These are phyloP conservation scores for Neurospora sp. DNA, from an alignment of 495 filamentous ascomycete genomes.

Conservation along the genomic window DNA sequence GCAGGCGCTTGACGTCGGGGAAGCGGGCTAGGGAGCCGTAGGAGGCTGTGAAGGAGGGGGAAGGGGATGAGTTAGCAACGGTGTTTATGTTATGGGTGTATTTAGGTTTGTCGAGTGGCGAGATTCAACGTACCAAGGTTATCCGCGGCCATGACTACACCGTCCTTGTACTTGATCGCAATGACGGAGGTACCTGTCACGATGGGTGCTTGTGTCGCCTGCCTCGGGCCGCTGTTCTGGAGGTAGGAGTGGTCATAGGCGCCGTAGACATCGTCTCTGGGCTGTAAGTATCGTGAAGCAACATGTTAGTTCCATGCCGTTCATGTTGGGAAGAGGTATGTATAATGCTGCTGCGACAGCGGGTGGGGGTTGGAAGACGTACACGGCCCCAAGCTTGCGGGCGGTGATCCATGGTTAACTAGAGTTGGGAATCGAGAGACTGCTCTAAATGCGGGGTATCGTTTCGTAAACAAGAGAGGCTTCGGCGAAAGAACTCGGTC, in stretches of 20 bases:
- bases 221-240: constrained; percentile 54
- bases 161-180: constrained; percentile 88
- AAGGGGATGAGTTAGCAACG: neutral
- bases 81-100: neutral
- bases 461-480: neutral
- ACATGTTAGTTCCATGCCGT: neutral
- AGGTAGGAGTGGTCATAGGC: constrained; percentile 82
- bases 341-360: neutral
- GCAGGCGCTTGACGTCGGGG: constrained; percentile 84
- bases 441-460: constrained; percentile 1
- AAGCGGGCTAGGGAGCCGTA: constrained; percentile 97
- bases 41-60: constrained; percentile 50
- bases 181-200: constrained; percentile 95
- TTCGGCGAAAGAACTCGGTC: neutral
- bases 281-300: constrained; percentile 39
- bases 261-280: constrained; percentile 91
- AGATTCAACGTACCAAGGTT: constrained; percentile 61
- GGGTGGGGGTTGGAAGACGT: constrained; percentile 25
- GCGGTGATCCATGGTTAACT: constrained; percentile 71
- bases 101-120: neutral
- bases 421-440: constrained; percentile 3
- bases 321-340: neutral
- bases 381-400: constrained; percentile 96
- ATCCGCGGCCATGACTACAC: constrained; percentile 92
- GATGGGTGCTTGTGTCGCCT: constrained; percentile 80